Base-by-base conservation (phyloP, 495 filamentous ascomycete genomes). In the Pseudomonodictys pantanalensis region DNA sequence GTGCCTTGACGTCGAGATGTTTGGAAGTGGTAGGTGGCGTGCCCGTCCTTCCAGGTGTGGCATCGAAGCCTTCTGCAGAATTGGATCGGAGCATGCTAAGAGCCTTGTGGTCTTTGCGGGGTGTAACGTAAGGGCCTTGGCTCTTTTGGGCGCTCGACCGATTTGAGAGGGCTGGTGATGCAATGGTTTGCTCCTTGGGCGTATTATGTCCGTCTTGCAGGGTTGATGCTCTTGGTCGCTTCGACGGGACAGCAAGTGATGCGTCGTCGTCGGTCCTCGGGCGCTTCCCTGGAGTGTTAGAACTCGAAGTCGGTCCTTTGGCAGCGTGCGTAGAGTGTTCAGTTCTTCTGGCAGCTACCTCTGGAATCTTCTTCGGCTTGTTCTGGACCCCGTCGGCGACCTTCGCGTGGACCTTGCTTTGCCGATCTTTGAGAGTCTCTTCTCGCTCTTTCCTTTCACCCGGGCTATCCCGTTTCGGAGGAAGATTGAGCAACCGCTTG, bases 111-210 rank as follows among this genome's bases (percentile, higher is more conserved):
- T 65, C 66, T 54, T 62, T 68, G 6, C 56, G 49, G 20, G 66
- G 62, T 11, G 66, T 68, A 20, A 42, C 24, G 28, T 58, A 61
- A 9, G 30, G 42, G 17, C 41, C 52, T 15, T 56, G 35, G 30
- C 15, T 50, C 53, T 68, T 67, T 43, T 70, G 68, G 3, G 57
- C 54, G 33, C 68, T 70, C 0, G 64, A 60, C 22, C 48, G 56
- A 25, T 59, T 62, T n/a, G 68, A 65, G 7, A 62, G 25, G 6
- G 61, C 45, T 18, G 68, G 68, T 11, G 68, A 70, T 20, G 56
- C 39, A 7, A 60, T 44, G 8, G 44, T 28, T 32, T 63, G 65
- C 23, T 51, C 20, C 17, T 42, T 17, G 9, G 68, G 68, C 5
- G 68, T 68, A 32, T 2, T 47, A 12, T 64, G 58, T 17, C 51